These are phyloP conservation scores for Aspergillus leporis DNA, from an alignment of 495 filamentous ascomycete species.

Conservation along the genomic window DNA sequence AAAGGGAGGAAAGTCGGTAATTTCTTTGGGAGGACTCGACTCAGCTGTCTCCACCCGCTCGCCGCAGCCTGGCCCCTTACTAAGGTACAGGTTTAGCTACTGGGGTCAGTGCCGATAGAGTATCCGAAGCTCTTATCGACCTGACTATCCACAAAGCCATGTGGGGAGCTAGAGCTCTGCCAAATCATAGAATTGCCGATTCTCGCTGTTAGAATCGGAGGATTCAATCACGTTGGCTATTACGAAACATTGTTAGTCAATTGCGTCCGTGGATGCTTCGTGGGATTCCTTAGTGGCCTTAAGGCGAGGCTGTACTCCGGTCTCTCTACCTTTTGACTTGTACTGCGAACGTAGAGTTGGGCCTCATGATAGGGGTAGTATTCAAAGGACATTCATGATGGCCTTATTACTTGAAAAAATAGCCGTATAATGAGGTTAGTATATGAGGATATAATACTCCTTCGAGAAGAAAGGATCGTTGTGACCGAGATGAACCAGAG, in stretches of 20 bases:
- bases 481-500: no score
- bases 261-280: background rate
- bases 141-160: background rate
- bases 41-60: no score
- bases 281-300: background rate
- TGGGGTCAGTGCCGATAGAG: background rate
- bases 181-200: constrained; percentile 11
- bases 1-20: constrained; percentile 13
- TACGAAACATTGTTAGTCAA: background rate
- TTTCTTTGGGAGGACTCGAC: background rate
- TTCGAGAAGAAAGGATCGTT: no score
- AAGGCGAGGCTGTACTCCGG: background rate
- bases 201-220: constrained; percentile 8
- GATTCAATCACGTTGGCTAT: background rate
- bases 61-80: no score
- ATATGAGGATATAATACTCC: no score
- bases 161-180: background rate
- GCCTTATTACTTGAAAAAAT: no score
- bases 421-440: background rate
- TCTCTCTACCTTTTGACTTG: background rate
- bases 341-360: background rate
- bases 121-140: background rate
- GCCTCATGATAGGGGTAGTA: no score
- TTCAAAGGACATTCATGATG: background rate
- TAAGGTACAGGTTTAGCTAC: background rate